Percentiles rank a stretch among this genome's conserved stretches.
These are phyloP conservation scores for Parmales sp. DNA, from an alignment of 108 stramenopile genomes.

Conservation along the genomic window DNA sequence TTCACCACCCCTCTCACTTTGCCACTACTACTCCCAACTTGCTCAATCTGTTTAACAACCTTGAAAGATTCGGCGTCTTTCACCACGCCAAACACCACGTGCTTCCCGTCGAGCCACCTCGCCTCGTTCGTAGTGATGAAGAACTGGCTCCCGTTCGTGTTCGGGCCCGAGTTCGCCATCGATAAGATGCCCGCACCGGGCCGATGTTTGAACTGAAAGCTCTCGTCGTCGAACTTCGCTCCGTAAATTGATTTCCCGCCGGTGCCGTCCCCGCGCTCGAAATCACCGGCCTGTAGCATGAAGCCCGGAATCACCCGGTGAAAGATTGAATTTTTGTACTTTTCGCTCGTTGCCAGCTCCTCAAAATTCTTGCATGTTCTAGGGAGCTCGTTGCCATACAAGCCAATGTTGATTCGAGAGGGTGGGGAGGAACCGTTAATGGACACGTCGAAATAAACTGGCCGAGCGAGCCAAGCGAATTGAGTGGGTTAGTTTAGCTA, in stretches of 20 bases:
- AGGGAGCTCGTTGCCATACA: constrained; percentile 40
- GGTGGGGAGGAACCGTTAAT: constrained; percentile 22
- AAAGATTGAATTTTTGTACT: constrained; percentile 39
- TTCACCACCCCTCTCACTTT: constrained; percentile 32
- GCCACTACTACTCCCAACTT: constrained; percentile 35
- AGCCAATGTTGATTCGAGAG: constrained; percentile 38
- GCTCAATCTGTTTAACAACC: constrained; percentile 62
- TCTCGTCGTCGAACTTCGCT: constrained; percentile 43
- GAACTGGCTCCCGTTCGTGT: constrained; percentile 17
- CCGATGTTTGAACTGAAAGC: constrained; percentile 25
- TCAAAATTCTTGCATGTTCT: constrained; percentile 50
- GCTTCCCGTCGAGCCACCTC: constrained; percentile 21
- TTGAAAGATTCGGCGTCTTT: constrained; percentile 52
- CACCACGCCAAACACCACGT: constrained; percentile 16
- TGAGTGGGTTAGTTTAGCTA: too few relatives aligned
- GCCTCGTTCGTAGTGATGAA: constrained; percentile 15
- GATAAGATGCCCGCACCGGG: constrained; percentile 22
- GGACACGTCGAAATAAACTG: constrained; percentile 16
- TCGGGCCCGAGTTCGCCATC: constrained; percentile 46
- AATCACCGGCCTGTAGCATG: constrained; percentile 58
- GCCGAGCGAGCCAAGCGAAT: too few relatives aligned
- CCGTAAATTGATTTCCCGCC: constrained; percentile 44
- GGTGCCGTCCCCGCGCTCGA: constrained; percentile 31
- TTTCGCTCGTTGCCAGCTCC: constrained; percentile 27
- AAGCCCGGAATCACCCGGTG: constrained; percentile 53